Base-by-base conservation (phyloP, 441 rosid genomes). In the Gossypium gossypioides region DNA sequence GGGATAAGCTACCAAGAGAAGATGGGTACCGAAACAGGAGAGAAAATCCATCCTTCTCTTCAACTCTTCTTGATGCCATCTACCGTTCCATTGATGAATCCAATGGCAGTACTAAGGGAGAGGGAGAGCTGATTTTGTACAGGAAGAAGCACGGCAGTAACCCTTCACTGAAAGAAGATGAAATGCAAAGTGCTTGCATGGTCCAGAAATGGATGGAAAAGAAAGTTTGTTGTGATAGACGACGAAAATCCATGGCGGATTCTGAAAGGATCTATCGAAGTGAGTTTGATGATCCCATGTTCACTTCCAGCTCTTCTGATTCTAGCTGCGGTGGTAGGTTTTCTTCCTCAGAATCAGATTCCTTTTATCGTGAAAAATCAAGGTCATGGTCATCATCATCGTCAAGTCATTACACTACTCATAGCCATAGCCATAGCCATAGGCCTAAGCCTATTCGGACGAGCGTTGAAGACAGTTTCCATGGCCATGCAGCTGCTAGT, bases 31-130 rank as follows among this genome's bases (percentile, higher is more conserved):
- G 68, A 27, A 72, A 56, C 72, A 74, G 78, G 50, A 77, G 69
- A 48, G 74, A 71, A 15, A 69, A 73, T 40, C 89, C 91, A 16
- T 89, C 93, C 48, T 89, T 89, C 81, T 89, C 93, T 72, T 85
- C 93, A 29, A 72, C 89, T 72, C 89, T 89, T 46, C 91, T 89
- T 54, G 93, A 89, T 73, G 80, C 87, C 76, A 87, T 89, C 74
- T 89, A 84, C 81, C 88, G 89, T 72, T 89, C 93, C 34, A 89
- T 89, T 67, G 93, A 87, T 74, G 89, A 85, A 6, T 27, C 79
- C 2, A 71, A 50, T 69, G 78, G 68, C 24, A 72, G 75, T 27
- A 32, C 42, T 34, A 7, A 61, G 55, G 68, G 69, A 18, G 81
- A 55, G 5, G 79, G 80, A 15, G 72, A 72, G 77, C n/a, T 79